These are phyloP conservation scores for Podaxis sp. DNA, from an alignment of 768 basidiomycete genomes.

Conservation along the genomic window DNA sequence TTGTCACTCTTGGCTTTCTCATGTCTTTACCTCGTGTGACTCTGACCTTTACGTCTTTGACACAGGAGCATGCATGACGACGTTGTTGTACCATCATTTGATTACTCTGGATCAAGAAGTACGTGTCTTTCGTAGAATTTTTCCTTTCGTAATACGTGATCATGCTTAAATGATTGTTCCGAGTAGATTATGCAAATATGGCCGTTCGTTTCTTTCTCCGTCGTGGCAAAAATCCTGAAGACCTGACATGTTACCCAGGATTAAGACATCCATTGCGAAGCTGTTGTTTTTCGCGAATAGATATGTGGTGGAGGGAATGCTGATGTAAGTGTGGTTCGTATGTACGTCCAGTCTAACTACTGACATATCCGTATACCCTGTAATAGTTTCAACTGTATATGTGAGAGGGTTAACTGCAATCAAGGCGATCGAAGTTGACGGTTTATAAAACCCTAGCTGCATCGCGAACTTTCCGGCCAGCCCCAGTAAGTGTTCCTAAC, in stretches of 20 bases:
- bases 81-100: slow-evolving; percentile 26
- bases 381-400: slow-evolving; percentile 30
- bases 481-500: slow-evolving; percentile 11
- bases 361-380: background rate
- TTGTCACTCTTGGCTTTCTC: background rate
- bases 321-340: slow-evolving; percentile 21
- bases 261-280: slow-evolving; percentile 25
- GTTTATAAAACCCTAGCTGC: slow-evolving; percentile 17
- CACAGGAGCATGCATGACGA: slow-evolving; percentile 27
- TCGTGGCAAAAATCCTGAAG: background rate
- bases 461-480: slow-evolving; percentile 20
- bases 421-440: background rate
- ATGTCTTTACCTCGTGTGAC: background rate
- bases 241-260: slow-evolving; percentile 13
- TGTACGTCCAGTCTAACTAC: background rate
- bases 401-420: slow-evolving; percentile 12
- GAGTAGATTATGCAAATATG: slow-evolving; percentile 24
- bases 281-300: slow-evolving; percentile 27
- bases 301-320: slow-evolving; percentile 28
- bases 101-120: slow-evolving; percentile 28
- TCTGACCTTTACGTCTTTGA: background rate
- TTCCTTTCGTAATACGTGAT: background rate
- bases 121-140: background rate
- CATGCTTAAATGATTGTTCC: background rate
- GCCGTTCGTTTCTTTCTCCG: slow-evolving; percentile 19